Base-by-base conservation (phyloP, 768 basidiomycete genomes). In the Pisolithus microcarpus region DNA sequence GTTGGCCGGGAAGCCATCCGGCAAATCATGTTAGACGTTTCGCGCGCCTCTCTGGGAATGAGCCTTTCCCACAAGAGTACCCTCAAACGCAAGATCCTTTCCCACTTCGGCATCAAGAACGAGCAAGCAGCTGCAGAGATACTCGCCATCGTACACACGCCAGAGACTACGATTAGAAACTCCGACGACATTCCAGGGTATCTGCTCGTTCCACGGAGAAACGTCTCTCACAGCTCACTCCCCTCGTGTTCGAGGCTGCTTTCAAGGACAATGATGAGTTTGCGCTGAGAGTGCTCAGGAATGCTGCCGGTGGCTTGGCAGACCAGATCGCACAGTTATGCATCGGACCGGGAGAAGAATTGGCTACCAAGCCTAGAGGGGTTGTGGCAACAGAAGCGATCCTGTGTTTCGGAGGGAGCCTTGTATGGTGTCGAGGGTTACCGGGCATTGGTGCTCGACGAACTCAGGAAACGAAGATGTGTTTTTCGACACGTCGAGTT, bases 1-100 rank as follows among this genome's bases (percentile, higher is more conserved):
- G 82, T 91, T 52, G 90, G 90, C 6, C 74, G 85, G 36, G 86
- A 87, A 61, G 76, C 88, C 0, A 61, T 91, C 19, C 82, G 89
- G 4, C 77, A 84, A 54, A 75, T 91, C 45, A 69, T 87, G 44
- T 55, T 71, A 7, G 78, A 80, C 48, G 70, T 75, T 31, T 85
- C 87, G 55, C 61, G 65, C 26, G 70, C 76, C 19, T 76, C 78
- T 3, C 52, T 75, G 36, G 61, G 65, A 5, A 65, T 63, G 49
- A 44, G 56, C 1, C 47, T 48, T 0, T 5, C 38, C 5, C 55
- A 58, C 3, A 45, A 13, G 23, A 67, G 67, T 26, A 62, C 55
- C 5, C 74, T 87, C 46, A 73, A 70, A 48, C 65, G 66, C 19
- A 70, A 70, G 43, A 65, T 89, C 2, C 65, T 87, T 39, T 64